A percentile compares a stretch with the other conserved stretches of the same genome.
phyloP scores from a whole-genome alignment of 345 rosid genomes.

The Syzygium jambos region DNA sequence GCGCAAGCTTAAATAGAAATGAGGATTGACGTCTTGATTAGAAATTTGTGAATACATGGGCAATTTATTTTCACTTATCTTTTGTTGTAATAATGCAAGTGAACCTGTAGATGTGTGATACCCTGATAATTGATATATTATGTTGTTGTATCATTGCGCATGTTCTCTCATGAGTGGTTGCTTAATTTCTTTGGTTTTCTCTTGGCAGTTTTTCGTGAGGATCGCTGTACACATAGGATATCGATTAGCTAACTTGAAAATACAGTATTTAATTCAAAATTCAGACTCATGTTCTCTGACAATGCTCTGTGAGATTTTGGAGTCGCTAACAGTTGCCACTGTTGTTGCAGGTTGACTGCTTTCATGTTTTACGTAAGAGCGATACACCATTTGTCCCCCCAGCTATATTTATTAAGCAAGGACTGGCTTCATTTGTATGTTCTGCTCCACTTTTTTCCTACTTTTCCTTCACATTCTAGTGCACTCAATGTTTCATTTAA shows the following conservation, averaged over 20 bases:
- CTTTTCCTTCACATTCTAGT: background rate
- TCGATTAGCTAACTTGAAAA: background rate
- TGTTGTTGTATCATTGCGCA: background rate
- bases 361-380: constrained; percentile 94
- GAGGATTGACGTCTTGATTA: background rate
- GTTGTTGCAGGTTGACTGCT: constrained; percentile 80
- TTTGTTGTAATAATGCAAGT: background rate
- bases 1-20: background rate
- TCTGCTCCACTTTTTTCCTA: background rate
- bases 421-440: constrained; percentile 89
- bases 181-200: background rate
- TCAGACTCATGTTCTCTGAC: background rate
- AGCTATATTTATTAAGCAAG: constrained; percentile 77
- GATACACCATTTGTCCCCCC: constrained; percentile 88
- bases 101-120: background rate
- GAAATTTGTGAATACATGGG: background rate
- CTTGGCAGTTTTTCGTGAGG: background rate
- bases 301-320: background rate
- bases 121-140: background rate
- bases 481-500: background rate
- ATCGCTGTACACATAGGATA: background rate
- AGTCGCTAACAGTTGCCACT: background rate
- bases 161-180: background rate
- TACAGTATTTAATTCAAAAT: background rate
- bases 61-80: background rate